Conservation (phyloP, 345 rosid species). For the Pistacia vera region DNA sequence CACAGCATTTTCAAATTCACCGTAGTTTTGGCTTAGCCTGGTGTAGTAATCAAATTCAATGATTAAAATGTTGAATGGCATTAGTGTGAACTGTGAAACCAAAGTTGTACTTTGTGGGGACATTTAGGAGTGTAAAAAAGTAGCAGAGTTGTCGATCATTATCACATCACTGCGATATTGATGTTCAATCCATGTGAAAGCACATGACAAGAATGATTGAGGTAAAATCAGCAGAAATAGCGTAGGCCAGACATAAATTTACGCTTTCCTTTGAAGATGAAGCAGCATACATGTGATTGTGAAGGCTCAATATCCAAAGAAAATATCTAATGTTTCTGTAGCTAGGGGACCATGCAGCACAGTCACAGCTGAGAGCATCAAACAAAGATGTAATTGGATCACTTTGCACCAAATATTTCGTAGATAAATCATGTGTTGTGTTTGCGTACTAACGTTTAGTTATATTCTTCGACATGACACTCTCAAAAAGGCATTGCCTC, state of each 20-base stretch:
- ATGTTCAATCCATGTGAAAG: background rate
- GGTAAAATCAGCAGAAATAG: background rate
- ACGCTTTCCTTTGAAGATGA: background rate
- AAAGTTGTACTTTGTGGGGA: background rate
- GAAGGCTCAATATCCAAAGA: background rate
- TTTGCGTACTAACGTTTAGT: background rate
- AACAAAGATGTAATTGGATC: too few species aligned
- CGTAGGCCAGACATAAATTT: background rate
- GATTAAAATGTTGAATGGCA: background rate
- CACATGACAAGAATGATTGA: background rate
- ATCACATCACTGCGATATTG: background rate
- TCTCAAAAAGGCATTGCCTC: background rate
- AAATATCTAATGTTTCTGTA: background rate
- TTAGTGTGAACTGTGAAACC: background rate
- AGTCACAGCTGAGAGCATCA: background rate
- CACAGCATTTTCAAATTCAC: conserved; percentile 4
- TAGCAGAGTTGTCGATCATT: background rate
- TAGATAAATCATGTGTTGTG: conserved; percentile 15
- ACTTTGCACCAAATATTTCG: background rate
- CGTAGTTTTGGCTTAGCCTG: background rate
- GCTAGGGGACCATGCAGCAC: conserved; percentile 2
- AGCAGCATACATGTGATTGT: background rate
- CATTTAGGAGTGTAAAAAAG: background rate
- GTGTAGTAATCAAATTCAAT: background rate
- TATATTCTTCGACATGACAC: background rate